Base-by-base conservation (phyloP, 1,284 basidiomycete genomes). In the Cutaneotrichosporon arboriforme region DNA sequence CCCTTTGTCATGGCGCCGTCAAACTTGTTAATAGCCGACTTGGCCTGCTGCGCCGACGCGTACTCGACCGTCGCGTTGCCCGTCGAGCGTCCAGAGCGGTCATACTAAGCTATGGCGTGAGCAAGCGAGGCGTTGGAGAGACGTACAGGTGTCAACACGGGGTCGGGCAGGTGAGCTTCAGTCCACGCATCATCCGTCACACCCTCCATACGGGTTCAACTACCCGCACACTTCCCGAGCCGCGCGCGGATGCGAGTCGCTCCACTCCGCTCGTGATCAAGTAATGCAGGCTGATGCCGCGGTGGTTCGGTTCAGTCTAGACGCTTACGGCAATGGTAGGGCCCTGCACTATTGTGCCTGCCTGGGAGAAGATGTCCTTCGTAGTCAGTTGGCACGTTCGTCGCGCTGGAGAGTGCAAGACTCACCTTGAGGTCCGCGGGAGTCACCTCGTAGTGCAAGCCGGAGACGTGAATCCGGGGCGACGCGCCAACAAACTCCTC, bases 361-460 rank as follows among this genome's bases (percentile, higher is more conserved):
- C 86, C 74, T 89, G 84, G 62, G 87, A 85, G 80, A 97, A 97
- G 64, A 97, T 90, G 73, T 81, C 80, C 90, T 94, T 42, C 9
- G 4, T 37, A 5, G 26, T 31, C 26, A 31, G 26, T 44, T 22
- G 49, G 52, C 34, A 22, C 9, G 12, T 9, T 14, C 17, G 14
- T 13, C 26, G 26, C 15, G 40, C 1, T 13, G 10, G 7, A 15
- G 12, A n/a, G n/a, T n/a, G n/a, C n/a, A n/a, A n/a, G n/a, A n/a
- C 20, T n/a, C 64, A 94, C 91, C 79, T 82, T 84, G 52, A 94
- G 80, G 76, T 97, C 92, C 77, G 84, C 84, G 67, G 86, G 81
- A 54, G 86, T 88, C 46, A 97, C 84, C 66, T 97, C 92, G 66
- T 96, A 97, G 76, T 97, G 93, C 65, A 97, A 68, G 73, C 91